Percentiles rank a stretch among this genome's conserved stretches.
These are phyloP conservation scores for Fusarium continuum DNA, from an alignment of 2,329 filamentous ascomycete species.

Conservation along the genomic window DNA sequence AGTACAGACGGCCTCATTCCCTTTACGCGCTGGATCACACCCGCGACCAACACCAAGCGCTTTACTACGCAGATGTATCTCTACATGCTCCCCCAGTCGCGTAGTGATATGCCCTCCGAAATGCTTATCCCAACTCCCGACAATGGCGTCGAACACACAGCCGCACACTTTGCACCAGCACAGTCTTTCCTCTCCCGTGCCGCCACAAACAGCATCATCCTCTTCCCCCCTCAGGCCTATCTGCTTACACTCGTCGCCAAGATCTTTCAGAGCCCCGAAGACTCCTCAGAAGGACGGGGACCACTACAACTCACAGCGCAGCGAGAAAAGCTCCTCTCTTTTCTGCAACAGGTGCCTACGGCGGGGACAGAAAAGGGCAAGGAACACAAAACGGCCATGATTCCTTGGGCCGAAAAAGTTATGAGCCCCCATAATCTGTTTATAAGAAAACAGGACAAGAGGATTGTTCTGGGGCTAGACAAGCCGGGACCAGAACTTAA, in stretches of 20 bases:
- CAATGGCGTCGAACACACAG: constrained; percentile 71
- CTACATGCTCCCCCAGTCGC: constrained; percentile 76
- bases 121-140: constrained; percentile 76
- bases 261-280: constrained; percentile 56
- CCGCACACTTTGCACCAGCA: constrained; percentile 79
- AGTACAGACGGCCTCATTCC: constrained; percentile 71
- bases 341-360: constrained; percentile 58
- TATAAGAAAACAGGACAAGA: constrained; percentile 54
- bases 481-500: constrained; percentile 65
- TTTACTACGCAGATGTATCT: constrained; percentile 98
- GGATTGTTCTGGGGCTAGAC: constrained; percentile 65
- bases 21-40: constrained; percentile 94
- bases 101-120: constrained; percentile 49
- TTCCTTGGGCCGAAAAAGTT: constrained; percentile 69
- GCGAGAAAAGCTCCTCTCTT: constrained; percentile 61
- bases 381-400: constrained; percentile 53
- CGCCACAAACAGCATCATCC: constrained; percentile 72
- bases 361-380: constrained; percentile 52
- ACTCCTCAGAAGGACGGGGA: constrained; percentile 38
- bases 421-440: constrained; percentile 65
- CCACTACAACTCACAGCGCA: constrained; percentile 56
- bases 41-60: constrained; percentile 73
- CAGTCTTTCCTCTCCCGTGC: constrained; percentile 74
- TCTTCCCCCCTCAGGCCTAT: constrained; percentile 92
- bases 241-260: constrained; percentile 68